Percentiles rank a stretch among this genome's conserved stretches.
These are phyloP conservation scores for Xylaria grammica DNA, from an alignment of 495 filamentous ascomycete genomes.

Conservation along the genomic window DNA sequence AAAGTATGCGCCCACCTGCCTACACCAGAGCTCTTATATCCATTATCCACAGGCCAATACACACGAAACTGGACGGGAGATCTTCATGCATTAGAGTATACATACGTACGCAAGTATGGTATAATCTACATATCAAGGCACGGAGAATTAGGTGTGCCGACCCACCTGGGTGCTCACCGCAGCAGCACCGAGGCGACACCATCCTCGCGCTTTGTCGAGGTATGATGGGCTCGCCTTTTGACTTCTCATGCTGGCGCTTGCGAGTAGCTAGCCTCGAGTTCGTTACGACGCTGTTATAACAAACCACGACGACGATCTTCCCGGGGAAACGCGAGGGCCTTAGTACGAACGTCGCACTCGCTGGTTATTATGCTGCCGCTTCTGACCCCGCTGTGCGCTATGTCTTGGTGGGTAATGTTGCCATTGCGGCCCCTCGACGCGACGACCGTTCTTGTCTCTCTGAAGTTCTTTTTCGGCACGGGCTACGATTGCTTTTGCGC, in stretches of 20 bases:
- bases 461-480: conserved; percentile 10
- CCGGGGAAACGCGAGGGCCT: background rate
- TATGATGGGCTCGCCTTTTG: too few relatives aligned
- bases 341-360: background rate
- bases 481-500: conserved; percentile 25
- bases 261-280: too few relatives aligned
- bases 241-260: background rate
- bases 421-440: background rate
- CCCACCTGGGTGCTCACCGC: too few relatives aligned
- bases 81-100: background rate
- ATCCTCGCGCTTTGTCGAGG: too few relatives aligned
- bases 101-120: background rate
- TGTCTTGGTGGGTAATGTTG: background rate
- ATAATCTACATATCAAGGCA: background rate
- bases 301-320: background rate
- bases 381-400: background rate
- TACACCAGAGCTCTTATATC: too few relatives aligned
- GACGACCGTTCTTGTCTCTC: background rate
- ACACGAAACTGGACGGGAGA: background rate
- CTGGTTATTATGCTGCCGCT: background rate
- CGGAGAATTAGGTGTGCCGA: too few relatives aligned
- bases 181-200: too few relatives aligned
- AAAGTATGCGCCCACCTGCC: too few relatives aligned
- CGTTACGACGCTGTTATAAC: too few relatives aligned
- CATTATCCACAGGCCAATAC: too few relatives aligned